phyloP scores from a whole-genome alignment of 2,329 filamentous ascomycete species.

The Trichoderma guizhouense region DNA sequence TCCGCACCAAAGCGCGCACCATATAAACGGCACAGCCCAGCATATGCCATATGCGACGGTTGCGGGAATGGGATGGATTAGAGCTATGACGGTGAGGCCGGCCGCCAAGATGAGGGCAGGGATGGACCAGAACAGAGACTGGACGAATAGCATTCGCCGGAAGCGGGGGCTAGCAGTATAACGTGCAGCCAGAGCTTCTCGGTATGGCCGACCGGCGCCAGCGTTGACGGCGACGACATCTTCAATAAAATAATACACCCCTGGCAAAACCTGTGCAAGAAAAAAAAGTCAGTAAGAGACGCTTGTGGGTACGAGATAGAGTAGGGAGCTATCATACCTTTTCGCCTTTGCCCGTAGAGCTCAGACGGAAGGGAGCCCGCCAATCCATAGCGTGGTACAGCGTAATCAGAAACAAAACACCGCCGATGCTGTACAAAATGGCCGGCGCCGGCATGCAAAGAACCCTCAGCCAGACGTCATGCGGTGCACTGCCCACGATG shows the following conservation, averaged over 20 bases:
- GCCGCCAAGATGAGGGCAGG: constrained; percentile 37
- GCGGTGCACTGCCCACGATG: constrained; percentile 49
- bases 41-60: constrained; percentile 37
- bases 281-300: background rate
- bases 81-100: constrained; percentile 36
- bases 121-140: constrained; percentile 42
- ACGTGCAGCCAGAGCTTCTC: constrained; percentile 40
- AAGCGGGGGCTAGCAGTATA: constrained; percentile 42
- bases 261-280: constrained; percentile 48
- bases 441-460: constrained; percentile 51
- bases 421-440: constrained; percentile 47
- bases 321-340: constrained; percentile 25
- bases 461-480: constrained; percentile 47
- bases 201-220: constrained; percentile 46
- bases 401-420: constrained; percentile 38
- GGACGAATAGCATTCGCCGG: constrained; percentile 38
- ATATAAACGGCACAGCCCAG: constrained; percentile 41
- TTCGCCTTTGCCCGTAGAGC: constrained; percentile 57
- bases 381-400: constrained; percentile 37
- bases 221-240: constrained; percentile 67
- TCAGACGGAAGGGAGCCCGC: constrained; percentile 59
- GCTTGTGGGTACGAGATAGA: background rate
- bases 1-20: constrained; percentile 34
- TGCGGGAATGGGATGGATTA: constrained; percentile 34
- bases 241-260: constrained; percentile 63